Evolutionary conservation across 2,329 filamentous ascomycete genomes (phyloP).

Genomic region (Decorospora gaudefroyi): DNA sequence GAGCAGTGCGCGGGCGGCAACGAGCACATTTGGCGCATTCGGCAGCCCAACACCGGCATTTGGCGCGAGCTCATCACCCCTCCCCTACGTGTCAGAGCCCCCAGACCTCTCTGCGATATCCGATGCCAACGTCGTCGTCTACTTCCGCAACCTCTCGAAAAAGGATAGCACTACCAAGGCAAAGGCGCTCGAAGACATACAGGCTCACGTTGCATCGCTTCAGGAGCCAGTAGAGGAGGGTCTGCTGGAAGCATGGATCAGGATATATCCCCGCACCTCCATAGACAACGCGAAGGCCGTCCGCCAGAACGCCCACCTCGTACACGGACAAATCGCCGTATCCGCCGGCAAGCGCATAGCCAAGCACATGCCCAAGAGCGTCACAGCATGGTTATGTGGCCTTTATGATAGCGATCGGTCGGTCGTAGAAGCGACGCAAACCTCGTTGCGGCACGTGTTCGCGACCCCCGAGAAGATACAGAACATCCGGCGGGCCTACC

Average conservation of each 20-base stretch:
- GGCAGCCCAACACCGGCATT: conserved; percentile 52
- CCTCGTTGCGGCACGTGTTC: conserved; percentile 76
- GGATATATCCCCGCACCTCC: conserved; percentile 83
- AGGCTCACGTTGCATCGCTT: conserved; percentile 64
- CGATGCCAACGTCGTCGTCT: conserved; percentile 80
- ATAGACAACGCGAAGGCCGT: conserved; percentile 89
- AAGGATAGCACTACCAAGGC: conserved; percentile 91
- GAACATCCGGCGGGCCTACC: conserved; percentile 80
- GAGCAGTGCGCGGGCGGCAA: conserved; percentile 64
- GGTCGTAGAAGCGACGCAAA: conserved; percentile 74
- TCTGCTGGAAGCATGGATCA: conserved; percentile 86
- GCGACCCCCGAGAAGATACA: conserved; percentile 76
- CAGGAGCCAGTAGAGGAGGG: conserved; percentile 73
- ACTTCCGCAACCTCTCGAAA: conserved; percentile 91
- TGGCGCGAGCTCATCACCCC: conserved; percentile 58
- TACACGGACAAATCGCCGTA: conserved; percentile 67
- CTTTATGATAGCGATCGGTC: conserved; percentile 82
- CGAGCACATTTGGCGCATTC: conserved; percentile 48
- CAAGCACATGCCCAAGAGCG: conserved; percentile 73
- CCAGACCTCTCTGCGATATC: conserved; percentile 77
- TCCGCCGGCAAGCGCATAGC: conserved; percentile 79
- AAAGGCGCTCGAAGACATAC: conserved; percentile 85
- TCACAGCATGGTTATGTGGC: conserved; percentile 90
- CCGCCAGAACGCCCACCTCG: conserved; percentile 78
- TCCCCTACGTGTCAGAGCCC: conserved; percentile 88